Conservation (phyloP, 2,329 filamentous ascomycete species). For the Rhynchosporium agropyri region DNA sequence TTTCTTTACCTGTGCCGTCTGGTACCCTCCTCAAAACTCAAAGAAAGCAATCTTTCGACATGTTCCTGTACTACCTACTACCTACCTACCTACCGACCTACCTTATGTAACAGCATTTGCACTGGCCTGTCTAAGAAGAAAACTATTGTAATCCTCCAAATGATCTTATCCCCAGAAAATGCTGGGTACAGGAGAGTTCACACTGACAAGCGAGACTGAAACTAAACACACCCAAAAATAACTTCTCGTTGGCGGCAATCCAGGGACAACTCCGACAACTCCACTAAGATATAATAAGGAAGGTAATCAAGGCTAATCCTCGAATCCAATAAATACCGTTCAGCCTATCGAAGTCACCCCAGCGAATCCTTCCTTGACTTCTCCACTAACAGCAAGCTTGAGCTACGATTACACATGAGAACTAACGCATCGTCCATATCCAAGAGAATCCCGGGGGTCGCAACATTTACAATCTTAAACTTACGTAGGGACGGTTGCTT, state of each 20-base stretch:
- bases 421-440: neutral
- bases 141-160: too few species aligned
- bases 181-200: too few species aligned
- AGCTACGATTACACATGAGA: neutral
- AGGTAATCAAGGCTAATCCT: neutral
- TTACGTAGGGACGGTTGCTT: neutral
- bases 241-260: neutral
- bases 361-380: neutral
- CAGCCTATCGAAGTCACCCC: neutral
- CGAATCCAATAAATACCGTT: neutral
- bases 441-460: neutral
- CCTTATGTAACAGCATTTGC: too few species aligned
- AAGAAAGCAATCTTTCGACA: too few species aligned
- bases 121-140: too few species aligned
- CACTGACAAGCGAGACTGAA: too few species aligned
- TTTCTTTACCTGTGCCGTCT: too few species aligned
- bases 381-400: conserved; percentile 7
- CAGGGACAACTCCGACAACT: neutral
- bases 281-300: neutral
- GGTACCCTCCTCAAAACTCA: too few species aligned
- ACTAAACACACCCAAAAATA: too few species aligned
- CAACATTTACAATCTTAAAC: neutral
- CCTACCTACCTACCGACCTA: too few species aligned
- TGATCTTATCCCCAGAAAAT: too few species aligned
- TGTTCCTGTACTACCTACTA: too few species aligned